A percentile compares a stretch with the other conserved stretches of the same genome.
Conservation (phyloP, 2,329 filamentous ascomycete genomes). For the Geoglossum cookeanum region DNA sequence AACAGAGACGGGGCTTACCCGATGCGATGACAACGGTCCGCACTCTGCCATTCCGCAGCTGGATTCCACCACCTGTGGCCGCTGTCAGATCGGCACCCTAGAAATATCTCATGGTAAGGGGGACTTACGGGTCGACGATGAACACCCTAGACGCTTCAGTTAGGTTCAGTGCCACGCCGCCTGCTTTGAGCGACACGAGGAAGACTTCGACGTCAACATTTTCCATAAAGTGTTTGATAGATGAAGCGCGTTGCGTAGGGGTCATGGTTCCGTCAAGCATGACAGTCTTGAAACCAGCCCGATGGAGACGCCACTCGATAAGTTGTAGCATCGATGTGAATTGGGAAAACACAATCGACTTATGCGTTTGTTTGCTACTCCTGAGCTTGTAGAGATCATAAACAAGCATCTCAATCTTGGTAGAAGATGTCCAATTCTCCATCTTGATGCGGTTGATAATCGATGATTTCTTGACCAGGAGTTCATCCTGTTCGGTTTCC, state of each 20-base stretch:
- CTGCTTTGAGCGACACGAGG: constrained; percentile 85
- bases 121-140: constrained; percentile 78
- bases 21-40: constrained; percentile 38
- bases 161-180: constrained; percentile 84
- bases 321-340: constrained; percentile 96
- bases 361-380: constrained; percentile 81
- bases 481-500: constrained; percentile 82
- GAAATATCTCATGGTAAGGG: background rate
- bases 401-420: constrained; percentile 91
- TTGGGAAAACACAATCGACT: constrained; percentile 94
- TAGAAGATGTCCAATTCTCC: constrained; percentile 96
- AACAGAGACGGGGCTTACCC: background rate
- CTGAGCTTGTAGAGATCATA: constrained; percentile 85
- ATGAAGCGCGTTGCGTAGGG: constrained; percentile 76
- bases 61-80: constrained; percentile 82
- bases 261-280: constrained; percentile 98
- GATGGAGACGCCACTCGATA: constrained; percentile 87
- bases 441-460: constrained; percentile 99
- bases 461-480: constrained; percentile 75
- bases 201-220: constrained; percentile 92
- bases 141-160: constrained; percentile 91
- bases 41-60: constrained; percentile 98
- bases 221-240: constrained; percentile 92
- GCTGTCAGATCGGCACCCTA: background rate
- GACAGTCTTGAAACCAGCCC: constrained; percentile 93